Evolutionary conservation across 2,329 filamentous ascomycete genomes (phyloP), one percentile per base, ranked within the genome.

Genomic region (Hypoxylon sp.): DNA sequence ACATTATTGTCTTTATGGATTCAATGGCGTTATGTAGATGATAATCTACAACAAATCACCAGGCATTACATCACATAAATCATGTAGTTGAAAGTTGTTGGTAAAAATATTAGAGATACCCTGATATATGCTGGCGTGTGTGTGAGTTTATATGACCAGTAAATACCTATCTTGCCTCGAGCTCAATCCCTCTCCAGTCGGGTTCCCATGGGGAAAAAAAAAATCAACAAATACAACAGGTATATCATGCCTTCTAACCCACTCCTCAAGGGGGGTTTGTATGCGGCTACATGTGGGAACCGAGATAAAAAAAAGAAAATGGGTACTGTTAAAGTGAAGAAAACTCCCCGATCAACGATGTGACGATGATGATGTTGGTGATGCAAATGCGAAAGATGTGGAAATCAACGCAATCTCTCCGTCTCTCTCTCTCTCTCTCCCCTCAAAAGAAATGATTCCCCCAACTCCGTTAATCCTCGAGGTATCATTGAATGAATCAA

Each of bases 401-500:
- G 63, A 60, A 58, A 56, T 25, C 36, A 43, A 51, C 34, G 19
- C 42, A 35, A 55, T 49, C 40, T 55, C 34, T n/a, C n/a, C n/a
- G n/a, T n/a, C n/a, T n/a, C n/a, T n/a, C n/a, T n/a, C n/a, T n/a
- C n/a, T n/a, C n/a, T n/a, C n/a, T n/a, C n/a, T n/a, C n/a, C n/a
- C 29, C 31, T 46, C 27, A 38, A 38, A 16, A 41, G 12, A 21
- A 42, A 35, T 16, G 11, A 21, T 12, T 27, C 16, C 37, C 37
- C 35, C 23, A 58, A 56, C 61, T 61, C 61, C 62, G 26, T 56
- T n/a, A 38, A 44, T 53, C 60, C 57, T 54, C 57, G 50, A 64
- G 62, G 63, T 64, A 66, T 65, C 62, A 61, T 64, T 55, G 59
- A 50, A 57, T 48, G 41, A 60, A 60, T 48, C 49, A 59, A 57